These are phyloP conservation scores for Candida koratica DNA, from an alignment of 805 yeast genomes.

Conservation along the genomic window DNA sequence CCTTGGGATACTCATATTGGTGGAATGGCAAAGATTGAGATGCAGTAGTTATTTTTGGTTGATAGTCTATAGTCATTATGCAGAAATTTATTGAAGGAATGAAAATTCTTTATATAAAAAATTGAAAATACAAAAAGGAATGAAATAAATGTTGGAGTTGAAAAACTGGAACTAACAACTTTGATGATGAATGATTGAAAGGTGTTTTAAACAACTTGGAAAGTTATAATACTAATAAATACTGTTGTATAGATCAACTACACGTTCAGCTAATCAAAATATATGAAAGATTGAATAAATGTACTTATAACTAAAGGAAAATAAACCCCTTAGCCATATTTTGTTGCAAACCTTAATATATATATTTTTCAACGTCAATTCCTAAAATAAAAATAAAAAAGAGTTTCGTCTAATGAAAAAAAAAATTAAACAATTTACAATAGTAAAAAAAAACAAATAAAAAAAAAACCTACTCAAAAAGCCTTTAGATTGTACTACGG, in stretches of 20 bases:
- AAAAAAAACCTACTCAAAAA: constrained; percentile 2
- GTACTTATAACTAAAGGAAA: neutral
- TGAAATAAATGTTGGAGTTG: no score
- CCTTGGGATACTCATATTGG: constrained; percentile 49
- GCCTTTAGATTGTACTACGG: constrained; percentile 5
- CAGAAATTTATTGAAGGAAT: neutral
- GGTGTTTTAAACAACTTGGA: constrained; percentile 1
- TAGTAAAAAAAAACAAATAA: constrained; percentile 2
- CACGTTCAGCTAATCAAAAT: neutral
- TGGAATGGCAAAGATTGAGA: constrained; percentile 18
- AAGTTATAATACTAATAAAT: no score
- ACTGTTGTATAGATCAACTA: constrained; percentile 4
- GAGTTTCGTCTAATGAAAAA: constrained; percentile 5
- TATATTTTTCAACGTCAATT: constrained; percentile 5
- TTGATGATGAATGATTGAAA: constrained; percentile 1
- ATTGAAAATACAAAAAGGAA: constrained; percentile 4
- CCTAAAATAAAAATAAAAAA: constrained; percentile 1
- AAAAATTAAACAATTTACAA: neutral
- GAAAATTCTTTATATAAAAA: neutral
- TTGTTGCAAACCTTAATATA: constrained; percentile 5
- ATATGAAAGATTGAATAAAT: neutral
- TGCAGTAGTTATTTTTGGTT: constrained; percentile 6
- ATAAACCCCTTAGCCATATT: constrained; percentile 3
- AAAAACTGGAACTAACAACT: no score
- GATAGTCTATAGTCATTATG: constrained; percentile 3